Conservation (phyloP, 2,329 filamentous ascomycete genomes). For the Raffaelea ambrosiae region DNA sequence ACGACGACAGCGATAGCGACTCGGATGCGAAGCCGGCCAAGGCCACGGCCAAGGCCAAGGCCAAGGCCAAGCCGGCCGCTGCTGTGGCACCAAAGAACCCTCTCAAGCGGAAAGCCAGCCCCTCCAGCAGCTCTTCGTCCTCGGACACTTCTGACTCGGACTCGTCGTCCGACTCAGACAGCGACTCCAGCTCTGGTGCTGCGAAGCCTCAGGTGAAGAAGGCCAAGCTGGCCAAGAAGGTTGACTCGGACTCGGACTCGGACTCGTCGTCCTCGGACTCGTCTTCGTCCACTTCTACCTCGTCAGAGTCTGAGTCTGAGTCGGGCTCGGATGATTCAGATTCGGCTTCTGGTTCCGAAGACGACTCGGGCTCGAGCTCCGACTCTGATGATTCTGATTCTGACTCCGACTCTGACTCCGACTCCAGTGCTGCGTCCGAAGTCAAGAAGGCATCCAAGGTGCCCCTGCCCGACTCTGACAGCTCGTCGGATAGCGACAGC, state of each 20-base stretch:
- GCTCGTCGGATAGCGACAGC: slow-evolving; percentile 12
- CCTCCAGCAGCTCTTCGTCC: slow-evolving; percentile 19
- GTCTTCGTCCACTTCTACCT: slow-evolving; percentile 9
- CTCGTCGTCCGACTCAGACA: slow-evolving; percentile 1
- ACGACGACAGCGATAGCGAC: slow-evolving; percentile 7
- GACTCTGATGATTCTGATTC: slow-evolving; percentile 13
- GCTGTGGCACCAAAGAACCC: slow-evolving; percentile 26
- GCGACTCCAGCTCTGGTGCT: slow-evolving; percentile 3
- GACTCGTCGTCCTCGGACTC: slow-evolving; percentile 14
- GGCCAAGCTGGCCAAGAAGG: slow-evolving; percentile 8
- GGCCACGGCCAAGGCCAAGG: slow-evolving; percentile 19
- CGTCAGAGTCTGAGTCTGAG: slow-evolving; percentile 16
- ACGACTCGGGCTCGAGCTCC: slow-evolving; percentile 1
- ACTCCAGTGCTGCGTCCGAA: slow-evolving; percentile 18
- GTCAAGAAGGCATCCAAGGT: slow-evolving; percentile 17
- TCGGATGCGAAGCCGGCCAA: slow-evolving; percentile 18
- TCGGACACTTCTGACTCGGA: background rate
- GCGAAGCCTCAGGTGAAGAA: slow-evolving; percentile 16
- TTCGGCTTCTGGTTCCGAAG: slow-evolving; percentile 15
- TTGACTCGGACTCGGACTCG: background rate
- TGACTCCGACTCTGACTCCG: slow-evolving; percentile 4
- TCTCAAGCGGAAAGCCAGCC: slow-evolving; percentile 47
- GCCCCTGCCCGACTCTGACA: slow-evolving; percentile 22
- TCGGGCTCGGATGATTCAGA: background rate
- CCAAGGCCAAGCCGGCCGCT: slow-evolving; percentile 14